These are phyloP conservation scores for Pythium phragmitis DNA, from an alignment of 352 stramenopile species.

Conservation along the genomic window DNA sequence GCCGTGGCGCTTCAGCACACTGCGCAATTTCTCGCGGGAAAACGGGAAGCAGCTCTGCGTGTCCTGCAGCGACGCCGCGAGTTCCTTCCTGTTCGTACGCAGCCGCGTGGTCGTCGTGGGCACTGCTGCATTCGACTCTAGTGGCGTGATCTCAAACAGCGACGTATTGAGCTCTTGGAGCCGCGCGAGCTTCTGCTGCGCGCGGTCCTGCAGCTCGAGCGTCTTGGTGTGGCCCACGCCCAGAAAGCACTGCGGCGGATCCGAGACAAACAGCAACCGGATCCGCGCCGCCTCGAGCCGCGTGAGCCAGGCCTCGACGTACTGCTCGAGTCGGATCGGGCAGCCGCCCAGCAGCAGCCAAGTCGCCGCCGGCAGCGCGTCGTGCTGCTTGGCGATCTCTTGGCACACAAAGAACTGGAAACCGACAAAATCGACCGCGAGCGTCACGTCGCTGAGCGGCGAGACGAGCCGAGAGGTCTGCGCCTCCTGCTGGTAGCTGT, in stretches of 20 bases:
- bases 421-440: slow-evolving; percentile 80
- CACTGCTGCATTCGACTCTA: neutral
- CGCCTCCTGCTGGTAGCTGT: slow-evolving; percentile 53
- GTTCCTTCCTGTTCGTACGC: slow-evolving; percentile 18
- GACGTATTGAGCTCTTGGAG: slow-evolving; percentile 37
- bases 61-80: slow-evolving; percentile 41
- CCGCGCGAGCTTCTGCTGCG: slow-evolving; percentile 49
- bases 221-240: slow-evolving; percentile 68
- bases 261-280: slow-evolving; percentile 62
- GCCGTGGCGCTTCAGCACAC: slow-evolving; percentile 48
- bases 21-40: slow-evolving; percentile 66
- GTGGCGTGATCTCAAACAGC: slow-evolving; percentile 30
- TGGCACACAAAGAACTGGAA: slow-evolving; percentile 79
- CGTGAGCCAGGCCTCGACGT: slow-evolving; percentile 40
- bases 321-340: slow-evolving; percentile 38
- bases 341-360: slow-evolving; percentile 68
- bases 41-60: slow-evolving; percentile 78
- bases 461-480: slow-evolving; percentile 33
- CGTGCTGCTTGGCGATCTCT: slow-evolving; percentile 41
- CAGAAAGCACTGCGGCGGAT: slow-evolving; percentile 76
- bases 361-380: slow-evolving; percentile 29
- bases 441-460: slow-evolving; percentile 59
- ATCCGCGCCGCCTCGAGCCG: slow-evolving; percentile 42
- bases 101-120: slow-evolving; percentile 6
- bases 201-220: slow-evolving; percentile 51